Percentiles rank a stretch among this genome's conserved stretches.
Evolutionary conservation across 2,329 filamentous ascomycete species (phyloP).

Genomic region (Xylaria sp.): DNA sequence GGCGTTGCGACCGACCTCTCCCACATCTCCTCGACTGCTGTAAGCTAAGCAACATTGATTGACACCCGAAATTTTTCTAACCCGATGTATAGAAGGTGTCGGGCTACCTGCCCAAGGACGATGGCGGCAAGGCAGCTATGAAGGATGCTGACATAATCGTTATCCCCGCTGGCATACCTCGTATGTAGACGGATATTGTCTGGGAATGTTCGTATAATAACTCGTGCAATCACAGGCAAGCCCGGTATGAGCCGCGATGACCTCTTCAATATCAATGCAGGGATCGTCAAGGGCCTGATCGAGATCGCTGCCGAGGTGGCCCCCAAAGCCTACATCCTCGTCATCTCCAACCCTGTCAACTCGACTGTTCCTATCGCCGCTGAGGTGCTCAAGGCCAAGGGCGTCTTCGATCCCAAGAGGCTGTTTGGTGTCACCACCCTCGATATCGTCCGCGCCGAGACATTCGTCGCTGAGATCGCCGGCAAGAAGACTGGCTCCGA

Average conservation of each 20-base stretch:
- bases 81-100: slow-evolving; percentile 68
- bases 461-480: slow-evolving; percentile 84
- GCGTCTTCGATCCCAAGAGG: slow-evolving; percentile 91
- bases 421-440: slow-evolving; percentile 98
- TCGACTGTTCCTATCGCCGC: slow-evolving; percentile 97
- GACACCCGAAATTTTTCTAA: slow-evolving; percentile 31
- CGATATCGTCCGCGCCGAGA: slow-evolving; percentile 97
- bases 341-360: slow-evolving; percentile 99
- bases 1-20: slow-evolving; percentile 95
- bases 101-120: slow-evolving; percentile 84
- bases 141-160: slow-evolving; percentile 94
- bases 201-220: slow-evolving; percentile 14
- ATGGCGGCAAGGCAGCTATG: slow-evolving; percentile 84
- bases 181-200: slow-evolving; percentile 56
- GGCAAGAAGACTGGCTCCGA: slow-evolving; percentile 83
- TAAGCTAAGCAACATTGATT: slow-evolving; percentile 40
- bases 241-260: slow-evolving; percentile 99
- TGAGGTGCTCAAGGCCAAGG: slow-evolving; percentile 91
- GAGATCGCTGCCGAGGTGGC: slow-evolving; percentile 84
- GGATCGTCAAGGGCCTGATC: slow-evolving; percentile 93
- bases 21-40: slow-evolving; percentile 91
- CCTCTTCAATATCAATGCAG: slow-evolving; percentile 99
- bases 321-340: slow-evolving; percentile 91
- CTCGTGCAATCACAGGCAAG: slow-evolving; percentile 68
- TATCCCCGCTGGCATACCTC: slow-evolving; percentile 96